phyloP scores from a whole-genome alignment of 2,329 filamentous ascomycete genomes.

The Ceratocystis albifundus region DNA sequence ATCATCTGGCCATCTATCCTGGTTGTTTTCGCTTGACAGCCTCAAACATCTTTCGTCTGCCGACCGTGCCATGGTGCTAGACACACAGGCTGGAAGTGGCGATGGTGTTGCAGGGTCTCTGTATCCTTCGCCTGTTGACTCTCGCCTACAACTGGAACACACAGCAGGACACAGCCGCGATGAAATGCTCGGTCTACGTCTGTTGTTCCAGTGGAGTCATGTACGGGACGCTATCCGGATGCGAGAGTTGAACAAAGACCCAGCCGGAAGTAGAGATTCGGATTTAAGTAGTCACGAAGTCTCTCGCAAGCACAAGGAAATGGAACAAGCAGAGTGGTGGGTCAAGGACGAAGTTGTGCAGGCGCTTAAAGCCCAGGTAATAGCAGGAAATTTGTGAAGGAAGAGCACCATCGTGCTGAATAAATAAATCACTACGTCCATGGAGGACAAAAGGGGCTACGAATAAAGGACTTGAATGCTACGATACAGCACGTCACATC shows the following conservation, averaged over 20 bases:
- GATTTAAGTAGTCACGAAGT: constrained; percentile 26
- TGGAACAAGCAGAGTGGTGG: constrained; percentile 39
- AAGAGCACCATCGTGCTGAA: background rate
- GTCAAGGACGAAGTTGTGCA: constrained; percentile 45
- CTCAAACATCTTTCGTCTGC: constrained; percentile 48
- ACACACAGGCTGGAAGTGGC: constrained; percentile 38
- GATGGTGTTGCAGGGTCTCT: constrained; percentile 33
- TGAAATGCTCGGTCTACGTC: constrained; percentile 37
- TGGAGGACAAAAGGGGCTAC: background rate
- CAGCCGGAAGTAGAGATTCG: constrained; percentile 26
- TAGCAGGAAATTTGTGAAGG: constrained; percentile 4
- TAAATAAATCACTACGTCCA: background rate
- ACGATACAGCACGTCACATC: background rate
- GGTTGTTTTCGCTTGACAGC: constrained; percentile 56
- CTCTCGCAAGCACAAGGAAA: constrained; percentile 23
- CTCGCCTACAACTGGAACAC: constrained; percentile 53
- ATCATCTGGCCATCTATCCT: constrained; percentile 48
- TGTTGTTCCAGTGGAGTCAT: constrained; percentile 45
- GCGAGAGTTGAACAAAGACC: constrained; percentile 22
- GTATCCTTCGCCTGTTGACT: constrained; percentile 47
- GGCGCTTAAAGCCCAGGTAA: constrained; percentile 41
- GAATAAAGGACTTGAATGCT: background rate
- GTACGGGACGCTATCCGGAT: background rate
- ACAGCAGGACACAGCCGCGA: constrained; percentile 35
- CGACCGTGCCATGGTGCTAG: constrained; percentile 54